Evolutionary conservation across 2,329 filamentous ascomycete genomes (phyloP).

Genomic region (Venturia pyrina): DNA sequence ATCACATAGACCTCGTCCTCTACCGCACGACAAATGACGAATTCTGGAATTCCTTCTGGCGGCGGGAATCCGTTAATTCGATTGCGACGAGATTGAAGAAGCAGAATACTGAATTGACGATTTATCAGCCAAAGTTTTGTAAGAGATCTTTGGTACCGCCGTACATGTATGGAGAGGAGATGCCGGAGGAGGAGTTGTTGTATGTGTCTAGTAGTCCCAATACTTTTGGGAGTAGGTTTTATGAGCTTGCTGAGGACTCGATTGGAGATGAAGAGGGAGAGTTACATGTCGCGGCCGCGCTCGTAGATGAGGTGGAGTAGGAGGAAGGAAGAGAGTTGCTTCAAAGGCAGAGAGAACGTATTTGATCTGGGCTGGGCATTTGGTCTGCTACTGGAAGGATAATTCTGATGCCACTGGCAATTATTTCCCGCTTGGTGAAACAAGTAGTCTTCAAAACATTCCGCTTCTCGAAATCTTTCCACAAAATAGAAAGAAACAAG

Average conservation of each 20-base stretch:
- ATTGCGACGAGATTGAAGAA: background rate
- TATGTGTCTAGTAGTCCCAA: background rate
- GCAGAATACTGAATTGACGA: background rate
- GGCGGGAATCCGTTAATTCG: background rate
- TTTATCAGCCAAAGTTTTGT: background rate
- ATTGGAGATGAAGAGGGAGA: background rate
- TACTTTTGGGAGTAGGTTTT: background rate
- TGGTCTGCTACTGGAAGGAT: too few species aligned
- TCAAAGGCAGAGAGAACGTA: too few species aligned
- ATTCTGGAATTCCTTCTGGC: background rate
- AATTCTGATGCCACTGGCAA: too few species aligned
- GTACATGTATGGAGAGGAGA: slow-evolving; percentile 6
- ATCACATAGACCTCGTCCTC: background rate
- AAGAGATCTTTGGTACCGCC: background rate
- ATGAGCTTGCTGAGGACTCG: background rate
- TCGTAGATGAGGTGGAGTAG: too few species aligned
- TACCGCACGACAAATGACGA: background rate
- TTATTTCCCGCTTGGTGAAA: too few species aligned
- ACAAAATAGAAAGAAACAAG: too few species aligned
- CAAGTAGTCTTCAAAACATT: too few species aligned
- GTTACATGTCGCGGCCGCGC: too few species aligned
- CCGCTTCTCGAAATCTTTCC: too few species aligned
- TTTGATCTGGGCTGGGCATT: too few species aligned
- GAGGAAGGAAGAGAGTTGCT: too few species aligned
- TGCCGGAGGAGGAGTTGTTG: slow-evolving; percentile 4